Percentiles rank a stretch among this genome's conserved stretches.
Conservation (phyloP, 2,329 filamentous ascomycete genomes). For the Verruconis gallopava region DNA sequence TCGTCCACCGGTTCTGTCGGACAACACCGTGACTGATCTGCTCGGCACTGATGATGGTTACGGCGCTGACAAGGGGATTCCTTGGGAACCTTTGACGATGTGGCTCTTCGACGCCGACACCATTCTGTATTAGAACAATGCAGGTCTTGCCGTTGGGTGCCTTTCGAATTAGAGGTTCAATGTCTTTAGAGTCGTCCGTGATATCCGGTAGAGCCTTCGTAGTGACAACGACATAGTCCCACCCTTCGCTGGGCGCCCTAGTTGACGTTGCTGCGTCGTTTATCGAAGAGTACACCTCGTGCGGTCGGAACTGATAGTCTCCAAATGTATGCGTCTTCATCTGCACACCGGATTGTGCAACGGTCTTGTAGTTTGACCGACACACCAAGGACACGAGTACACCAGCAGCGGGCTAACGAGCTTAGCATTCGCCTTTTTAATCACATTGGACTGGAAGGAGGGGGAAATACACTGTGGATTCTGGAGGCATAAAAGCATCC, state of each 20-base stretch:
- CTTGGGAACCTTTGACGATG: slow-evolving; percentile 36
- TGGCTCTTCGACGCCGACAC: slow-evolving; percentile 49
- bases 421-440: background rate
- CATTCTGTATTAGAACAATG: slow-evolving; percentile 49
- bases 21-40: slow-evolving; percentile 51
- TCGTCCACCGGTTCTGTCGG: slow-evolving; percentile 60
- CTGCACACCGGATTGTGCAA: slow-evolving; percentile 47
- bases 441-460: too few relatives aligned
- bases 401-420: slow-evolving; percentile 20
- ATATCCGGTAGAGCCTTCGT: slow-evolving; percentile 50
- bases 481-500: slow-evolving; percentile 61
- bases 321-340: slow-evolving; percentile 55
- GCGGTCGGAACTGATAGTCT: slow-evolving; percentile 49
- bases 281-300: slow-evolving; percentile 48
- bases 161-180: slow-evolving; percentile 44
- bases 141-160: slow-evolving; percentile 29
- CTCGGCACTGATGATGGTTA: slow-evolving; percentile 56
- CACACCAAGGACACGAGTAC: slow-evolving; percentile 57
- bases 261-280: slow-evolving; percentile 36
- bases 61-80: slow-evolving; percentile 52
- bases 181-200: slow-evolving; percentile 44
- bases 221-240: slow-evolving; percentile 45
- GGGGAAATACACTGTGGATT: slow-evolving; percentile 44
- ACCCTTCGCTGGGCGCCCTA: slow-evolving; percentile 24
- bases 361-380: slow-evolving; percentile 57